Evolutionary conservation across 2,329 filamentous ascomycete species (phyloP), one percentile per base, ranked within the genome.

Genomic region (Trichophaea hybrida): DNA sequence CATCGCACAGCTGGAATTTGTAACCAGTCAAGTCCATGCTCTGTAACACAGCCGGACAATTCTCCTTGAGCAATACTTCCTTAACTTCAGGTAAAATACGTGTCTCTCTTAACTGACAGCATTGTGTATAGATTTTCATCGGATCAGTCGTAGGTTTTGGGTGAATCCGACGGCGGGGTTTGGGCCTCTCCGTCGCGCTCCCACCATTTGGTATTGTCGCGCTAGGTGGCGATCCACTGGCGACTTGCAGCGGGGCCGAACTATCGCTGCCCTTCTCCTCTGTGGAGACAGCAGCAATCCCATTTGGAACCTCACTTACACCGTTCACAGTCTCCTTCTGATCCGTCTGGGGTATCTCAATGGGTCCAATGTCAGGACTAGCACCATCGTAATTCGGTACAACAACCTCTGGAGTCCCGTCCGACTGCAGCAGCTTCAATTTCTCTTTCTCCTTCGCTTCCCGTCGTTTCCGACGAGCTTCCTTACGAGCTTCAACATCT

Each of bases 41-140:
- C 38, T 61, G 60, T 4, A 65, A 51, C n/a, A 59, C 38, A 13
- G 63, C 55, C 13, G 56, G 54, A 34, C 58, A 61, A 7, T 37
- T 33, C 34, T 59, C 49, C 12, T 55, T 55, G 6, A 52, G 7
- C 4, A 98, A 83, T 71, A 96, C 89, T 68, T 94, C 88, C 0
- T 88, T 91, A 51, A 98, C 85, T 69, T 87, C 88, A 72, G 94
- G 94, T 17, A 97, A 75, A 56, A 96, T 90, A 0, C 89, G 88
- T 0, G 89, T 94, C 73, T 97, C 93, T 60, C 93, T 81, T 34
- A 98, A 75, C 70, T 97, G 91, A 70, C 93, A 97, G 71, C 93
- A 97, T 69, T 93, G 80, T 65, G 91, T 81, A 72, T 98, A 98
- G 68, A 98, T 94, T 60, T 91, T 80, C 12, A 90, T 81, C 1